Percentiles rank a stretch among this genome's conserved stretches.
phyloP scores from a whole-genome alignment of 2,329 filamentous ascomycete species.

The Claviceps citrina region DNA sequence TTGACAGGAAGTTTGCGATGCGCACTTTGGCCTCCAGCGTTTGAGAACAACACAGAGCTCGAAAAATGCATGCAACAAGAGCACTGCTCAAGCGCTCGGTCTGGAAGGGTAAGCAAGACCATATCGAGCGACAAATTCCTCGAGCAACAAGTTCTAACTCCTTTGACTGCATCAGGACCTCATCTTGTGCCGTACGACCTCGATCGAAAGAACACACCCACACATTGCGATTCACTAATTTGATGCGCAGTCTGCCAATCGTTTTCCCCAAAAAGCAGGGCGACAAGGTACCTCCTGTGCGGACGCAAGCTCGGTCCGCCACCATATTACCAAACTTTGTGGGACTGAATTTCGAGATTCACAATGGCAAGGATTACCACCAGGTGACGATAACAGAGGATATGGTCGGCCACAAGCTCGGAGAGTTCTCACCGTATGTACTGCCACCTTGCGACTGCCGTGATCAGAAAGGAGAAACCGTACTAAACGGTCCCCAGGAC shows the following conservation, averaged over 20 bases:
- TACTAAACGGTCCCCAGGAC: slow-evolving; percentile 26
- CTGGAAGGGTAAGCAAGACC: slow-evolving; percentile 57
- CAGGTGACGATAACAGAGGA: slow-evolving; percentile 79
- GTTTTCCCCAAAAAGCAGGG: slow-evolving; percentile 41
- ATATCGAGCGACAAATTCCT: background rate
- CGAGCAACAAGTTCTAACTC: background rate
- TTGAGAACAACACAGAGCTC: background rate
- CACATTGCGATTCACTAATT: slow-evolving; percentile 6
- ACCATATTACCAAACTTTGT: slow-evolving; percentile 90
- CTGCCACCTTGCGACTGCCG: too few species aligned
- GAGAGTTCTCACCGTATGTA: slow-evolving; percentile 77
- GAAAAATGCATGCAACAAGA: slow-evolving; percentile 52
- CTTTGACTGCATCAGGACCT: slow-evolving; percentile 23
- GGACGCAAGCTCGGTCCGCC: slow-evolving; percentile 72
- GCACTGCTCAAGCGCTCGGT: slow-evolving; percentile 59
- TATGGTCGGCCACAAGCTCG: slow-evolving; percentile 91
- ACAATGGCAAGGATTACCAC: slow-evolving; percentile 80
- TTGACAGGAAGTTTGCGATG: too few species aligned
- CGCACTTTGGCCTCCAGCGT: background rate
- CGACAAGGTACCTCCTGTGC: slow-evolving; percentile 55
- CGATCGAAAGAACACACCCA: background rate
- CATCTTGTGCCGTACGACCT: slow-evolving; percentile 37
- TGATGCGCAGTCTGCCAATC: slow-evolving; percentile 42
- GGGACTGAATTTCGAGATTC: slow-evolving; percentile 73
- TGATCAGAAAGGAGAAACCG: background rate